These are phyloP conservation scores for Candida dajiaensis DNA, from an alignment of 805 yeast species.

Conservation along the genomic window DNA sequence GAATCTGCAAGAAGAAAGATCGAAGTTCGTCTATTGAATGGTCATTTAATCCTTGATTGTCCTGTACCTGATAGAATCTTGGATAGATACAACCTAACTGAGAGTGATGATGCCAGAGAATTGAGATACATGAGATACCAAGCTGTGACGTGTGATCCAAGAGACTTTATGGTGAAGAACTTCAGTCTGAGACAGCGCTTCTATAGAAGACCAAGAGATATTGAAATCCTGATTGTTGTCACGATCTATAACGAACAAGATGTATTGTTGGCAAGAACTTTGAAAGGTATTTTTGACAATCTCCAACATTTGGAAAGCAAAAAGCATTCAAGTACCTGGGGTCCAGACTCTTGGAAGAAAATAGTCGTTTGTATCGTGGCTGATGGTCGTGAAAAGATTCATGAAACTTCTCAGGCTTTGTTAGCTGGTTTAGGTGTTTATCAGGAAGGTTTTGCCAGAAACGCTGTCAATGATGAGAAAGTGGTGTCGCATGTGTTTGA, in stretches of 20 bases:
- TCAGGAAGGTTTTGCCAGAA: constrained; percentile 95
- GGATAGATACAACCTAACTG: constrained; percentile 38
- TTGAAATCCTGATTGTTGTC: constrained; percentile 80
- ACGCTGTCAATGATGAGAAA: constrained; percentile 73
- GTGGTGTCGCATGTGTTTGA: constrained; percentile 90
- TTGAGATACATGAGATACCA: constrained; percentile 87
- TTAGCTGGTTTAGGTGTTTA: constrained; percentile 84
- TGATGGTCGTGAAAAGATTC: constrained; percentile 85
- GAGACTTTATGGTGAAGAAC: constrained; percentile 50
- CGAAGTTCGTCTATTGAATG: constrained; percentile 37
- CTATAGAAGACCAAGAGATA: constrained; percentile 70
- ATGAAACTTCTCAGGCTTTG: constrained; percentile 72
- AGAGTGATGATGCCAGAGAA: constrained; percentile 46
- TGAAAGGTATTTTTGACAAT: constrained; percentile 88
- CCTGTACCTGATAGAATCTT: constrained; percentile 74
- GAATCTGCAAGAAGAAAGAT: constrained; percentile 38
- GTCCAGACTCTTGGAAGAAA: constrained; percentile 93
- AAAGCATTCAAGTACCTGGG: constrained; percentile 75
- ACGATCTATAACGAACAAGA: constrained; percentile 93
- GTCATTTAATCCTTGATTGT: constrained; percentile 82
- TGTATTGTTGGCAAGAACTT: constrained; percentile 70
- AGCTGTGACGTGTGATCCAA: constrained; percentile 91
- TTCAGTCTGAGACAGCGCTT: constrained; percentile 82
- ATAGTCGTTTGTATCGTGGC: constrained; percentile 84
- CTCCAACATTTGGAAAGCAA: constrained; percentile 66